A percentile compares a stretch with the other conserved stretches of the same genome.
These are phyloP conservation scores for Marsdenia floribunda DNA, from an alignment of 257 asterid species.

Conservation along the genomic window DNA sequence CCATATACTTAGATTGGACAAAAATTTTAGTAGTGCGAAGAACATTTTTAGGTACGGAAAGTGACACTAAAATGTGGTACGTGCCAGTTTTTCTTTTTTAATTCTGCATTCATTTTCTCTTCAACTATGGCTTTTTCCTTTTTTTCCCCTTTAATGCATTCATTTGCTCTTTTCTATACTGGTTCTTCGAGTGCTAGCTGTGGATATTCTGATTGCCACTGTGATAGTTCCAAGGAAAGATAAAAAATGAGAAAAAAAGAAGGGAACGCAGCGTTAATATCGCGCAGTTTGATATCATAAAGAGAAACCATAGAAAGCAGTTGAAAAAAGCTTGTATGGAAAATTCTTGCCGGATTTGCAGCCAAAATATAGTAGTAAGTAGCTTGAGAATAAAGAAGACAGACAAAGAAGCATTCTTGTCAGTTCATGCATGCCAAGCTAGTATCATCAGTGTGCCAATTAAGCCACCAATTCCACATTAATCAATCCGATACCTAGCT, in stretches of 20 bases:
- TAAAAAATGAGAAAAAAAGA: constrained; percentile 21
- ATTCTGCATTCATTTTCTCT: constrained; percentile 2
- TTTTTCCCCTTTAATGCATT: not conserved
- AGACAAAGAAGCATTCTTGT: constrained; percentile 64
- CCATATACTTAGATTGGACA: constrained; percentile 11
- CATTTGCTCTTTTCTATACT: constrained; percentile 1
- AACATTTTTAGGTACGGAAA: constrained; percentile 19
- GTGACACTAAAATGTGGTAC: constrained; percentile 4
- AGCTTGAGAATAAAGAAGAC: constrained; percentile 15
- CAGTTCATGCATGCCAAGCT: constrained; percentile 27
- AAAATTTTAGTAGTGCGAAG: not conserved
- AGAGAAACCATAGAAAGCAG: constrained; percentile 57
- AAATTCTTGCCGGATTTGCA: constrained; percentile 53
- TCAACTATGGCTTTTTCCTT: not conserved
- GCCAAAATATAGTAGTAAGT: constrained; percentile 14
- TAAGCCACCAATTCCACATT: no score
- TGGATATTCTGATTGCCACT: constrained; percentile 16
- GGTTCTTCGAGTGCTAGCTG: not conserved
- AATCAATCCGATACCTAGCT: no score
- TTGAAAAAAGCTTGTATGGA: constrained; percentile 55
- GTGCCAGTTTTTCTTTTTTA: not conserved
- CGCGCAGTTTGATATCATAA: constrained; percentile 54
- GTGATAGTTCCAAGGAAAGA: constrained; percentile 51
- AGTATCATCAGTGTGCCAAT: no score
- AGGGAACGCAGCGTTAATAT: constrained; percentile 37